Evolutionary conservation across 2,329 filamentous ascomycete genomes (phyloP).

Genomic region (Colletotrichum tamarilloi): DNA sequence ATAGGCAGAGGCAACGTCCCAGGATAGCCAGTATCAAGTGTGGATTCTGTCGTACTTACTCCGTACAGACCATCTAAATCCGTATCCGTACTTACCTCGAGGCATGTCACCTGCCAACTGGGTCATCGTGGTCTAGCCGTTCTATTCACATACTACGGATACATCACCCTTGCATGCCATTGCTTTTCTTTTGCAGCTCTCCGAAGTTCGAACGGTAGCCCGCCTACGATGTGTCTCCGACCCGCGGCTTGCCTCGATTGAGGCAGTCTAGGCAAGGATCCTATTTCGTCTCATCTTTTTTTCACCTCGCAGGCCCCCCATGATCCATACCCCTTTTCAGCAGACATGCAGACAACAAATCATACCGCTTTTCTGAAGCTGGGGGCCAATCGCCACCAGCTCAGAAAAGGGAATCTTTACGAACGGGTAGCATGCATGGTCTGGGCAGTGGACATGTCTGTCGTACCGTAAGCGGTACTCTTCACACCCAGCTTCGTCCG

Average conservation of each 20-base stretch:
- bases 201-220: not conserved
- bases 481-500: not conserved
- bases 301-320: not conserved
- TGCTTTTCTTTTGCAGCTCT: not conserved
- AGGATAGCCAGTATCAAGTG: not conserved
- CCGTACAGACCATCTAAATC: not conserved
- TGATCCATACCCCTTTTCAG: slow-evolving; percentile 15
- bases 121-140: not conserved
- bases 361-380: slow-evolving; percentile 8
- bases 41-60: not conserved
- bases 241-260: not conserved
- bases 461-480: slow-evolving; percentile 15
- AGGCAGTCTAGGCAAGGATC: slow-evolving; percentile 2
- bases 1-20: not conserved
- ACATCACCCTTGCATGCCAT: not conserved
- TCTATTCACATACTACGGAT: not conserved
- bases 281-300: slow-evolving; percentile 20
- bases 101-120: slow-evolving; percentile 16
- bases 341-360: slow-evolving; percentile 2
- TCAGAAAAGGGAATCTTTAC: slow-evolving; percentile 34
- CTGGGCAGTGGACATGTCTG: not conserved
- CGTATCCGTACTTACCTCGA: not conserved
- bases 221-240: not conserved
- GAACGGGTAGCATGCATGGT: slow-evolving; percentile 18
- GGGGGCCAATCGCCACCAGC: slow-evolving; percentile 13